Percentiles rank a stretch among this genome's conserved stretches.
phyloP scores from a whole-genome alignment of 768 basidiomycete species.

The Podaxis sp. region DNA sequence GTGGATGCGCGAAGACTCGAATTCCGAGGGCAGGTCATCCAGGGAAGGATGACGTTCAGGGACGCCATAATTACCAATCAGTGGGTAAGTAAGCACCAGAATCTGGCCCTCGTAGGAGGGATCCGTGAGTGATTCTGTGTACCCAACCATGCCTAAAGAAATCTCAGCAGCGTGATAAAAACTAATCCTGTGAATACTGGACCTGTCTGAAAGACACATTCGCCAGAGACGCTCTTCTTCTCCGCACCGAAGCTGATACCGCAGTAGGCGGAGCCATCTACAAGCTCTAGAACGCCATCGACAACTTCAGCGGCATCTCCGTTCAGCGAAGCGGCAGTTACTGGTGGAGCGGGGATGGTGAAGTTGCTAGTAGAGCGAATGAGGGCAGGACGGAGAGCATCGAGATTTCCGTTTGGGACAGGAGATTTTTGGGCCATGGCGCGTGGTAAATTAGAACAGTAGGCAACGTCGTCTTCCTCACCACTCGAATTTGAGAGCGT shows the following conservation, averaged over 20 bases:
- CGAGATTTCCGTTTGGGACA: constrained; percentile 21
- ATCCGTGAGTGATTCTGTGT: constrained; percentile 96
- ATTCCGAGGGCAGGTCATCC: constrained; percentile 66
- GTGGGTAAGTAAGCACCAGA: constrained; percentile 93
- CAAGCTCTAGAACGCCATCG: constrained; percentile 83
- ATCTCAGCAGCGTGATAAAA: constrained; percentile 16
- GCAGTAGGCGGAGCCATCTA: constrained; percentile 83
- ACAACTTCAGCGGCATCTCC: constrained; percentile 27
- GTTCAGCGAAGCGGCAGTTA: constrained; percentile 29
- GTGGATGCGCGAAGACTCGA: constrained; percentile 96
- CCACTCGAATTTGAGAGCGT: constrained; percentile 39
- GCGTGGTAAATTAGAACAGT: constrained; percentile 6
- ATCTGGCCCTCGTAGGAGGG: constrained; percentile 99
- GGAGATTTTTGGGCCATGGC: constrained; percentile 16
- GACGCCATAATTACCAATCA: constrained; percentile 97
- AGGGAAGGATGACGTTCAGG: constrained; percentile 60
- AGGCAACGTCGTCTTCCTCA: constrained; percentile 39
- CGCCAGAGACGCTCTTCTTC: constrained; percentile 88
- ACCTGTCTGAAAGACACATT: constrained; percentile 99
- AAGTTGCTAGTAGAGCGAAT: constrained; percentile 42
- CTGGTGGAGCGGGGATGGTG: constrained; percentile 32
- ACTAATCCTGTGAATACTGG: constrained; percentile 26
- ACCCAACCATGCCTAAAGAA: constrained; percentile 94
- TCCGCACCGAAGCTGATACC: constrained; percentile 95
- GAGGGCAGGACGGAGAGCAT: constrained; percentile 37